A percentile compares a stretch with the other conserved stretches of the same genome.
Conservation (phyloP, 345 rosid species). For the Clausena lansium region DNA sequence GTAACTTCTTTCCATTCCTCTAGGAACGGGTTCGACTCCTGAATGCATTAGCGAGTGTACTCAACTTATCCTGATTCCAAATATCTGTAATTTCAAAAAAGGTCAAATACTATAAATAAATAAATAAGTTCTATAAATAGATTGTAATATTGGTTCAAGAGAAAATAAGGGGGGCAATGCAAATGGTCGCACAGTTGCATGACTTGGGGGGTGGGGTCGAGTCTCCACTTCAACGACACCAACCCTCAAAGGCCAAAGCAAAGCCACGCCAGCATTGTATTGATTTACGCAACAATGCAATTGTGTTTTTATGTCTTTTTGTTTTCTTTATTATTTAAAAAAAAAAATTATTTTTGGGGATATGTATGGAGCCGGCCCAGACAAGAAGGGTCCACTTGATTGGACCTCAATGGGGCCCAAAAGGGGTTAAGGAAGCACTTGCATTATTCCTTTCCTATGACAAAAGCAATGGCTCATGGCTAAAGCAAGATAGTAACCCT, state of each 20-base stretch:
- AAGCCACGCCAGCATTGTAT: conserved; percentile 39
- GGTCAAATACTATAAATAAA: no score
- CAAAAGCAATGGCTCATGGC: conserved; percentile 45
- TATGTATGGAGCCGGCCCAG: conserved; percentile 30
- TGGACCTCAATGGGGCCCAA: conserved; percentile 49
- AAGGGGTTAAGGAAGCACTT: conserved; percentile 34
- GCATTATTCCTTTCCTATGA: conserved; percentile 54
- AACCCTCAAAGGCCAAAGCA: conserved; percentile 26
- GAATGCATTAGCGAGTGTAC: no score
- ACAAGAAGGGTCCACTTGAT: conserved; percentile 46
- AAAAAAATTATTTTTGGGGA: neutral
- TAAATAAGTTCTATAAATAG: no score
- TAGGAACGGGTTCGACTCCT: no score
- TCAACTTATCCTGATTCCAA: no score
- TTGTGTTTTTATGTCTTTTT: neutral
- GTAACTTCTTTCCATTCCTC: no score
- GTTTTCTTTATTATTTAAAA: neutral
- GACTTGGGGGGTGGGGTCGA: conserved; percentile 31
- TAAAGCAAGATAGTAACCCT: conserved; percentile 43
- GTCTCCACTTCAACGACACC: conserved; percentile 60
- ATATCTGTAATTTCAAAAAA: no score
- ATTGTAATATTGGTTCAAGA: neutral
- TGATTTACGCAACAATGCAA: conserved; percentile 39
- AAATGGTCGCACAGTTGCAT: conserved; percentile 20
- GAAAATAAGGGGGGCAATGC: neutral